A percentile compares a stretch with the other conserved stretches of the same genome.
Conservation (phyloP, 1,139 yeast species). For the Geotrichum phurueaensis region DNA sequence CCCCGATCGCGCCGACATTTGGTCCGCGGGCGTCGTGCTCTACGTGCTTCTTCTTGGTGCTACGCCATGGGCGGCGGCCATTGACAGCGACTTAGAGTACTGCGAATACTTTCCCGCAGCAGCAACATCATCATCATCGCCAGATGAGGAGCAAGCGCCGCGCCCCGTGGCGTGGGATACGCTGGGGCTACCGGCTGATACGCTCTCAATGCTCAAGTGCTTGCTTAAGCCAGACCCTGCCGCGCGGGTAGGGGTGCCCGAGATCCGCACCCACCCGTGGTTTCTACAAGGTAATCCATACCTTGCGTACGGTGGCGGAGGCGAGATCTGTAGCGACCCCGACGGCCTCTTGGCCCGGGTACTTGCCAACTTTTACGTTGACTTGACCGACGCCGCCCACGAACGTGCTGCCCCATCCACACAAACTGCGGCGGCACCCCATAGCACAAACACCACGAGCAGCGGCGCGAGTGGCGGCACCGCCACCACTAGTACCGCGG, state of each 20-base stretch:
- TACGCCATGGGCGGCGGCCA: constrained; percentile 63
- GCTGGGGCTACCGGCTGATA: constrained; percentile 38
- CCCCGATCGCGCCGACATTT: constrained; percentile 50
- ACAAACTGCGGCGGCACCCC: neutral
- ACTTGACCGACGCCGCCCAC: constrained; percentile 18
- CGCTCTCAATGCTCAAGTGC: constrained; percentile 47
- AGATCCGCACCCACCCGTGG: constrained; percentile 50
- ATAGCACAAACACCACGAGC: neutral
- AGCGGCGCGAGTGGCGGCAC: neutral
- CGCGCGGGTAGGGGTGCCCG: constrained; percentile 39
- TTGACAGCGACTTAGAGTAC: constrained; percentile 45
- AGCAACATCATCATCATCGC: neutral
- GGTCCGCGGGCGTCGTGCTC: constrained; percentile 60
- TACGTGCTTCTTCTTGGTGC: constrained; percentile 42
- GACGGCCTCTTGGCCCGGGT: constrained; percentile 44
- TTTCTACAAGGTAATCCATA: constrained; percentile 40
- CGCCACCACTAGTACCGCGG: neutral
- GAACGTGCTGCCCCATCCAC: constrained; percentile 16
- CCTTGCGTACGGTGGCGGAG: constrained; percentile 38
- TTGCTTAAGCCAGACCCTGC: constrained; percentile 45
- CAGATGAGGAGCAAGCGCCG: neutral
- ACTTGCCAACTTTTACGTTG: constrained; percentile 39
- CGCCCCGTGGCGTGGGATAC: constrained; percentile 44
- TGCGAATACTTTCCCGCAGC: constrained; percentile 22
- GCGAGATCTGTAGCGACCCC: constrained; percentile 45